Percentiles rank a stretch among this genome's conserved stretches.
Evolutionary conservation across 2,329 filamentous ascomycete species (phyloP).

Genomic region (Penicillium sp.): DNA sequence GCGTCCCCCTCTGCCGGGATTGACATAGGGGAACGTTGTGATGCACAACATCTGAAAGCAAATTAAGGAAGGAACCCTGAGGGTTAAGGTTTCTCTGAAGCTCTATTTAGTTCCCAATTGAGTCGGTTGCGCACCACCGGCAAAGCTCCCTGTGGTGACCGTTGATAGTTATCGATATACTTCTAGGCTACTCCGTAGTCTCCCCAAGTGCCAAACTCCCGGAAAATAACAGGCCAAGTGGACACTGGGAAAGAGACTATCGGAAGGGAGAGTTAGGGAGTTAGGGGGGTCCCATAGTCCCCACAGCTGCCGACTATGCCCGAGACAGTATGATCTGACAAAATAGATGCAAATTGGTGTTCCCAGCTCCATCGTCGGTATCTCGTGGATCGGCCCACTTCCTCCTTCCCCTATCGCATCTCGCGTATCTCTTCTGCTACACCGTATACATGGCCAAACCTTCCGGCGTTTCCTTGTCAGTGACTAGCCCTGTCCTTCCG

Average conservation of each 20-base stretch:
- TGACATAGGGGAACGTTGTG: conserved; percentile 13
- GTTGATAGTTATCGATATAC: conserved; percentile 4
- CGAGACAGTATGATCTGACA: conserved; percentile 13
- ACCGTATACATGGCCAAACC: conserved; percentile 6
- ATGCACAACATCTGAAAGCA: conserved; percentile 19
- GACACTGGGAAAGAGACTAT: conserved; percentile 6
- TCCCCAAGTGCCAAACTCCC: conserved; percentile 14
- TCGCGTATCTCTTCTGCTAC: not conserved
- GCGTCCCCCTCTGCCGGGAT: conserved; percentile 13
- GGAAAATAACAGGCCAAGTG: conserved; percentile 22
- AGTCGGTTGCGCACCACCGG: not conserved
- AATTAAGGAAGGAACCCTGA: not conserved
- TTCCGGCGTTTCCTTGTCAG: not conserved
- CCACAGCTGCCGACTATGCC: conserved; percentile 6
- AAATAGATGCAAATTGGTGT: not conserved
- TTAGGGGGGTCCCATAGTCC: not conserved
- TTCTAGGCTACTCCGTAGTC: conserved; percentile 7
- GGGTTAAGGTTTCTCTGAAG: conserved; percentile 6
- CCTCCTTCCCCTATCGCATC: not conserved
- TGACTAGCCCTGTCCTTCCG: not conserved
- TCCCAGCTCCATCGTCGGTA: conserved; percentile 1
- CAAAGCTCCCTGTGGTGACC: not conserved
- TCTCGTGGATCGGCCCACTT: conserved; percentile 13
- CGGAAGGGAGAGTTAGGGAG: not conserved
- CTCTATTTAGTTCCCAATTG: not conserved